phyloP scores from a whole-genome alignment of 345 rosid genomes.

The Gossypium rotundifolium region DNA sequence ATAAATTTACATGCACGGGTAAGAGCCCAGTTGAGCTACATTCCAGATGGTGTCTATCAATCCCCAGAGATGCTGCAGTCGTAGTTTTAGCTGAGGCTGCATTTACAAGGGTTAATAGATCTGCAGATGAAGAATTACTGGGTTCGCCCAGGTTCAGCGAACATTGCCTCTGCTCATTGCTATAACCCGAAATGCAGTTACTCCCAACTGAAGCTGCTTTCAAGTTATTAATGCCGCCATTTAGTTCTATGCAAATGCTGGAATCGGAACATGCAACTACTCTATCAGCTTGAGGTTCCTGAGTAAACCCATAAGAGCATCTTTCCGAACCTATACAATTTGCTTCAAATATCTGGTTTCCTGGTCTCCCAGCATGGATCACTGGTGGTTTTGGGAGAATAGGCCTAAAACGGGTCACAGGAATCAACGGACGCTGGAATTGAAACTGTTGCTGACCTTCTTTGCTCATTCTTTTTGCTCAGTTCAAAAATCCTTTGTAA shows the following conservation, averaged over 20 bases:
- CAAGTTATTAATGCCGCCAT: not conserved
- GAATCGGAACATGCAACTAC: slow-evolving; percentile 4
- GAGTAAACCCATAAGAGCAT: slow-evolving; percentile 24
- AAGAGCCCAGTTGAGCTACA: slow-evolving; percentile 4
- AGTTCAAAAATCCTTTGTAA: not conserved
- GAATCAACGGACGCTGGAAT: slow-evolving; percentile 38
- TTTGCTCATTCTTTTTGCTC: slow-evolving; percentile 22
- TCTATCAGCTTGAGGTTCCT: slow-evolving; percentile 13
- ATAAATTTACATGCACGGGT: not conserved
- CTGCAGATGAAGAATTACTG: slow-evolving; percentile 30
- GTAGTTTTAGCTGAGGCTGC: slow-evolving; percentile 24
- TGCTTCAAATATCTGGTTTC: slow-evolving; percentile 16
- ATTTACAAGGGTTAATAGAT: slow-evolving; percentile 56
- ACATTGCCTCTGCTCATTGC: slow-evolving; percentile 14
- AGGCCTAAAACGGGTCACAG: slow-evolving; percentile 40
- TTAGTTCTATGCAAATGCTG: not conserved
- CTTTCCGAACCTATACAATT: slow-evolving; percentile 23
- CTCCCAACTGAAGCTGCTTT: not conserved
- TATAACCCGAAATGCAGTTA: not conserved
- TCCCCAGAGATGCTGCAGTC: not conserved
- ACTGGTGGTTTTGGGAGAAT: slow-evolving; percentile 22
- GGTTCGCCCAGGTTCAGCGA: slow-evolving; percentile 11
- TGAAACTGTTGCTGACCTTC: slow-evolving; percentile 21
- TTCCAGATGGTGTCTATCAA: not conserved
- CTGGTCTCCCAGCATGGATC: slow-evolving; percentile 25